These are phyloP conservation scores for Penicillium dipodomyicola DNA, from an alignment of 495 filamentous ascomycete genomes.

Conservation along the genomic window DNA sequence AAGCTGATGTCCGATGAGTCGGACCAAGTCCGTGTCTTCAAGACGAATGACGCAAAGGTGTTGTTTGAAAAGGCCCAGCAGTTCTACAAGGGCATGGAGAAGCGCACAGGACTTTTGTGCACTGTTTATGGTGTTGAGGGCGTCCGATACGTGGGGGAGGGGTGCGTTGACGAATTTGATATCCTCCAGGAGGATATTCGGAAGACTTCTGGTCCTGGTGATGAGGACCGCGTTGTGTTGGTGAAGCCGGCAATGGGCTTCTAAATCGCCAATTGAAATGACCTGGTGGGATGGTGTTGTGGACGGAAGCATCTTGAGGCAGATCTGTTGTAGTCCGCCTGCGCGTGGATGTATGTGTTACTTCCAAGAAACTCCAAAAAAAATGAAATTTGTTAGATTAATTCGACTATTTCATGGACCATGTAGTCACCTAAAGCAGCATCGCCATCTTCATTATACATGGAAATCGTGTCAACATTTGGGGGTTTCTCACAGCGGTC, in stretches of 20 bases:
- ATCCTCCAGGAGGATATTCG: conserved; percentile 21
- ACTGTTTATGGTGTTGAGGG: conserved; percentile 18
- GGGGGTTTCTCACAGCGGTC: background rate
- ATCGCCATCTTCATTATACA: background rate
- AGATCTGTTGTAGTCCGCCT: background rate
- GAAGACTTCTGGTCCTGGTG: background rate
- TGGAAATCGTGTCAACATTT: too few species aligned
- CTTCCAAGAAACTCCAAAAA: background rate
- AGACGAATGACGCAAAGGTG: conserved; percentile 12
- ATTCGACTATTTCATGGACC: background rate
- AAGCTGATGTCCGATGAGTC: conserved; percentile 9
- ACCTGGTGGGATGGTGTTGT: background rate
- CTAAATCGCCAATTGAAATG: background rate
- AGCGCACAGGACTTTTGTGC: conserved; percentile 15
- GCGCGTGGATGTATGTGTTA: background rate
- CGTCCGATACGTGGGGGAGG: conserved; percentile 21
- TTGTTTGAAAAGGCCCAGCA: conserved; percentile 25
- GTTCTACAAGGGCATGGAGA: conserved; percentile 17
- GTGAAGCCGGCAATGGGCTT: conserved; percentile 6
- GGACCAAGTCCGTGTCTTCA: conserved; percentile 10
- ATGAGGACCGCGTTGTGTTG: conserved; percentile 10
- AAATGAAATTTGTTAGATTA: background rate
- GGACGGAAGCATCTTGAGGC: background rate
- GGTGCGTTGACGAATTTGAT: conserved; percentile 24
- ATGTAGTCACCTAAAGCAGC: background rate